Conservation (phyloP, 2,329 filamentous ascomycete species). For the Amauroascus niger region DNA sequence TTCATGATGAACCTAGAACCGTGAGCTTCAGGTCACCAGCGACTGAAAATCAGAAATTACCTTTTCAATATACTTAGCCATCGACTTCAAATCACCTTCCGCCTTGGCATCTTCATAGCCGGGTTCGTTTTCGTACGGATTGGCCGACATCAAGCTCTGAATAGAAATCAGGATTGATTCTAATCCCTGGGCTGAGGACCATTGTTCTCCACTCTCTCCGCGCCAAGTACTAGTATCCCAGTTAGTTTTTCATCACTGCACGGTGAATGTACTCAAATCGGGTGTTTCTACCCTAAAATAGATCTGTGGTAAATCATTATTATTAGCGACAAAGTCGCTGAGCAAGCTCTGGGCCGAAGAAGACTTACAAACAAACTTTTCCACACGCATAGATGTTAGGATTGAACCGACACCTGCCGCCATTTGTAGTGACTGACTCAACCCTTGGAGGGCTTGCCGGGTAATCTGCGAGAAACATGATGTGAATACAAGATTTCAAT, state of each 20-base stretch:
- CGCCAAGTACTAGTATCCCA: conserved; percentile 68
- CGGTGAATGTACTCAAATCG: not conserved
- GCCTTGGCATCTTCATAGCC: conserved; percentile 72
- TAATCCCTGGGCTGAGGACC: conserved; percentile 90
- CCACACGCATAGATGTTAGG: conserved; percentile 90
- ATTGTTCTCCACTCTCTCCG: conserved; percentile 81
- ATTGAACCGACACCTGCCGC: conserved; percentile 82
- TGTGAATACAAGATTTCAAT: not conserved
- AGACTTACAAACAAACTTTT: conserved; percentile 77
- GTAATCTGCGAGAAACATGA: conserved; percentile 55
- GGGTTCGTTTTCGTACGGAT: conserved; percentile 93
- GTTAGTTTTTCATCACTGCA: not conserved
- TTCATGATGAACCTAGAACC: conserved; percentile 72
- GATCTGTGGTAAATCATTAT: conserved; percentile 46
- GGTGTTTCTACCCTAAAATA: conserved; percentile 60
- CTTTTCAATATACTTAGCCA: conserved; percentile 69
- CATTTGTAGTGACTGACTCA: conserved; percentile 71
- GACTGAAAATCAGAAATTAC: conserved; percentile 37
- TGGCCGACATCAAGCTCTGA: conserved; percentile 86
- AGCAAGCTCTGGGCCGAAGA: not conserved
- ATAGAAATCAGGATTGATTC: conserved; percentile 93
- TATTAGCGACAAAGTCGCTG: conserved; percentile 16
- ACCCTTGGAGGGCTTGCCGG: conserved; percentile 56
- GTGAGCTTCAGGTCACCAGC: not conserved
- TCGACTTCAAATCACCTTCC: conserved; percentile 59